Percentiles rank a stretch among this genome's conserved stretches.
These are phyloP conservation scores for Sporisorium reilianum DNA, from an alignment of 1,284 basidiomycete species.

Conservation along the genomic window DNA sequence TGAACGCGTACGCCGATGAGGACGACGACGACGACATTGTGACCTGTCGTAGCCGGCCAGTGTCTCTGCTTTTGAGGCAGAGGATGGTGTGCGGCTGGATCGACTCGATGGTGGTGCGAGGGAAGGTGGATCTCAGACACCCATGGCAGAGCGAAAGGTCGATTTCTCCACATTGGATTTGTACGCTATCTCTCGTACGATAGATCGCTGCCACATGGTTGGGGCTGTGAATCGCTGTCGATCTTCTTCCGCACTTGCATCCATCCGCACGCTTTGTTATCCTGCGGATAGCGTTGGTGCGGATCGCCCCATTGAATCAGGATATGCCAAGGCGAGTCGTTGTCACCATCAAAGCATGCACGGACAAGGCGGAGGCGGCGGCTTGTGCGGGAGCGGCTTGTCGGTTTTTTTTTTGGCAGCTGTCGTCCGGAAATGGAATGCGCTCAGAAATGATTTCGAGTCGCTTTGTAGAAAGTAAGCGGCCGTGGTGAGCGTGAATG, in stretches of 20 bases:
- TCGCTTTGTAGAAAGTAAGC: background rate
- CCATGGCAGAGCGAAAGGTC: background rate
- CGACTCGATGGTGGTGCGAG: slow-evolving; percentile 2
- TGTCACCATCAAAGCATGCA: background rate
- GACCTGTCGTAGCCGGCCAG: too few species aligned
- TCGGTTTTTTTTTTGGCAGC: background rate
- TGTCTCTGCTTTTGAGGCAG: background rate
- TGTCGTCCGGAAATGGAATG: background rate
- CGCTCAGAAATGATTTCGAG: too few species aligned
- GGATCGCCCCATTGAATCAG: too few species aligned
- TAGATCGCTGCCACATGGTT: background rate
- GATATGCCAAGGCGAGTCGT: background rate
- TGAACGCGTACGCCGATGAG: slow-evolving; percentile 59
- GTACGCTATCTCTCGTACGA: slow-evolving; percentile 10
- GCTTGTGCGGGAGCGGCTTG: slow-evolving; percentile 1
- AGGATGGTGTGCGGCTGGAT: background rate
- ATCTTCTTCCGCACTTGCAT: background rate
- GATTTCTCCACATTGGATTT: background rate
- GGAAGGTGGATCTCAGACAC: background rate
- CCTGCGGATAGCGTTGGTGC: too few species aligned
- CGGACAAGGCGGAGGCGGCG: background rate
- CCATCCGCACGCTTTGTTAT: too few species aligned
- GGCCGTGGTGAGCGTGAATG: too few species aligned
- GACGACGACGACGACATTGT: slow-evolving; percentile 31
- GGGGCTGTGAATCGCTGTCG: background rate